phyloP scores from a whole-genome alignment of 1,139 yeast species.

The Yamadazyma songkhlaensis region DNA sequence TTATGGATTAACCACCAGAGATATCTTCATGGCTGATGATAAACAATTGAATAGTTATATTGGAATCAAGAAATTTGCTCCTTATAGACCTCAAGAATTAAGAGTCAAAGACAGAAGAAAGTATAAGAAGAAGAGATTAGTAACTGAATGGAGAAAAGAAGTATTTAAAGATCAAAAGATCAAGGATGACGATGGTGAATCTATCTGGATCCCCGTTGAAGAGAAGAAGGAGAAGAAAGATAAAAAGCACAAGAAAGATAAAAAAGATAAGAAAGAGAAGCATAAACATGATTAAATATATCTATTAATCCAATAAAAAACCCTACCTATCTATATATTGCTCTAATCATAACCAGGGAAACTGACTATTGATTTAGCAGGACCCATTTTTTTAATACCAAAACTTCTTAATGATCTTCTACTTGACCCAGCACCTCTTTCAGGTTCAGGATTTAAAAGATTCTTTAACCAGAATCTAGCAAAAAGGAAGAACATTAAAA shows the following conservation, averaged over 20 bases:
- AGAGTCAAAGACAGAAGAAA: slow-evolving; percentile 78
- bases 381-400: slow-evolving; percentile 34
- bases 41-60: slow-evolving; percentile 76
- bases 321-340: not conserved
- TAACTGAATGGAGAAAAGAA: slow-evolving; percentile 87
- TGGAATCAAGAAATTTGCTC: slow-evolving; percentile 90
- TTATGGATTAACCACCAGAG: slow-evolving; percentile 82
- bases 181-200: slow-evolving; percentile 29
- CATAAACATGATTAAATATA: not conserved
- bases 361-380: slow-evolving; percentile 40
- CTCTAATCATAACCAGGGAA: slow-evolving; percentile 38
- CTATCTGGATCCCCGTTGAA: slow-evolving; percentile 37
- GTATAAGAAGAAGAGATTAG: slow-evolving; percentile 68
- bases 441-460: slow-evolving; percentile 15
- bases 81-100: slow-evolving; percentile 77
- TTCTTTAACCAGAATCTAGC: slow-evolving; percentile 39
- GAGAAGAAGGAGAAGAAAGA: slow-evolving; percentile 8
- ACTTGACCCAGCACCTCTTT: slow-evolving; percentile 14
- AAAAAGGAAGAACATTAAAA: slow-evolving; percentile 23
- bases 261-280: slow-evolving; percentile 1
- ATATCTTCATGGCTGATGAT: slow-evolving; percentile 88
- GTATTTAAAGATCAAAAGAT: slow-evolving; percentile 67
- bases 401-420: slow-evolving; percentile 44
- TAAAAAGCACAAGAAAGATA: slow-evolving; percentile 1
- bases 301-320: not conserved